Evolutionary conservation across 108 stramenopile genomes (phyloP).

Genomic region (Nitzschia putrida): DNA sequence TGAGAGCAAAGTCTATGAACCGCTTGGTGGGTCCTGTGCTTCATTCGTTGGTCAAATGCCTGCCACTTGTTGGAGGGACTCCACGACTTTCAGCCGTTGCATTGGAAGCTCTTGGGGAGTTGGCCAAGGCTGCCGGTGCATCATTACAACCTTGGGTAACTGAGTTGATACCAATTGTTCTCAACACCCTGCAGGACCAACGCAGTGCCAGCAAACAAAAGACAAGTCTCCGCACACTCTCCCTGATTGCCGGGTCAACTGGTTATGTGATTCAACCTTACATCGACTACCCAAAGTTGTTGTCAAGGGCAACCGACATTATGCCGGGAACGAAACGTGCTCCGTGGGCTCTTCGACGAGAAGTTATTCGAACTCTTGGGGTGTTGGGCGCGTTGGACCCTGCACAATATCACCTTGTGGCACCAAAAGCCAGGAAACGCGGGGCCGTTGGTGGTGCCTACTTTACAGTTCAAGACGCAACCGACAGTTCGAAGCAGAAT

Average conservation of each 20-base stretch:
- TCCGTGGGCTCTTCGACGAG: constrained; percentile 88
- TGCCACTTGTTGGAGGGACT: constrained; percentile 69
- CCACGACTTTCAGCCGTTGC: constrained; percentile 81
- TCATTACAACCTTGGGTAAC: constrained; percentile 84
- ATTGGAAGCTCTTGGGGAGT: constrained; percentile 90
- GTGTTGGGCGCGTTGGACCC: constrained; percentile 96
- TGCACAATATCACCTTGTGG: constrained; percentile 65
- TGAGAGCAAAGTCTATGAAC: constrained; percentile 72
- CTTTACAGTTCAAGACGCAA: constrained; percentile 52
- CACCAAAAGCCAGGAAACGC: constrained; percentile 67
- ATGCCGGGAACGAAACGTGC: constrained; percentile 76
- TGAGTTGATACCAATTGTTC: constrained; percentile 82
- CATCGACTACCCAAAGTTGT: constrained; percentile 87
- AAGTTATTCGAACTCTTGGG: constrained; percentile 92
- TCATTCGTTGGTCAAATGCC: constrained; percentile 62
- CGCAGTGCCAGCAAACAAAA: constrained; percentile 84
- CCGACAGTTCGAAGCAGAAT: constrained; percentile 2
- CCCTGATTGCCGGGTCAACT: constrained; percentile 88
- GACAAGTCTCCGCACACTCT: constrained; percentile 86
- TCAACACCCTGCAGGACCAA: constrained; percentile 88
- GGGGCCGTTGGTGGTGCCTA: constrained; percentile 84
- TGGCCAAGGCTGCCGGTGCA: constrained; percentile 76
- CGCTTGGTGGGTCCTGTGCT: constrained; percentile 76
- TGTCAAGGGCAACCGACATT: constrained; percentile 80
- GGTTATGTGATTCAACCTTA: constrained; percentile 92